phyloP scores from a whole-genome alignment of 1,139 yeast genomes.

The Blastobotrys petasosporus region DNA sequence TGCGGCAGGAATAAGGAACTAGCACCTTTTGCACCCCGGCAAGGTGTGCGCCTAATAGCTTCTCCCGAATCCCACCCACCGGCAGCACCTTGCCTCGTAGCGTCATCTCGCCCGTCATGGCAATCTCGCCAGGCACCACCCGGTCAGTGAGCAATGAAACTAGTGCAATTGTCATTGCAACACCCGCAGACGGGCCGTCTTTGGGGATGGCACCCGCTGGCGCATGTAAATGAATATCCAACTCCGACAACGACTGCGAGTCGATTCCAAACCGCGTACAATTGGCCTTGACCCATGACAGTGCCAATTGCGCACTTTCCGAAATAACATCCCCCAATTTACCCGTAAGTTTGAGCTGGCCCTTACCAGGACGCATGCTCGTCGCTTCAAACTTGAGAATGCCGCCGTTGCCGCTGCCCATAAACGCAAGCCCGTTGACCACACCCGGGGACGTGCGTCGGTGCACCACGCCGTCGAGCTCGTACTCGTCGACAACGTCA shows the following conservation, averaged over 20 bases:
- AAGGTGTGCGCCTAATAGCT: conserved; percentile 76
- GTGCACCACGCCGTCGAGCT: conserved; percentile 24
- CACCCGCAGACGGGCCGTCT: conserved; percentile 94
- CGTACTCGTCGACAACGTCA: conserved; percentile 32
- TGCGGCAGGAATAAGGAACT: conserved; percentile 65
- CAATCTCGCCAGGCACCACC: conserved; percentile 63
- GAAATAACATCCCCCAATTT: conserved; percentile 75
- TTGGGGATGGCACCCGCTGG: conserved; percentile 86
- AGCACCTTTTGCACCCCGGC: conserved; percentile 58
- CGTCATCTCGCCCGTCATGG: conserved; percentile 94
- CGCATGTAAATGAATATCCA: conserved; percentile 76
- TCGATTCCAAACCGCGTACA: conserved; percentile 36
- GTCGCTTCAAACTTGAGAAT: conserved; percentile 76
- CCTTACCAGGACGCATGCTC: conserved; percentile 48
- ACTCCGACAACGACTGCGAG: conserved; percentile 39
- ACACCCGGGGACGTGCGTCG: conserved; percentile 53
- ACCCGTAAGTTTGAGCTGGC: conserved; percentile 67
- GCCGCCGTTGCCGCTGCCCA: conserved; percentile 84
- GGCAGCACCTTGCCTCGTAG: conserved; percentile 80
- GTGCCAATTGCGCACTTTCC: conserved; percentile 78
- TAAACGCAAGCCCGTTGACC: conserved; percentile 87
- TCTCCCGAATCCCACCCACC: conserved; percentile 86
- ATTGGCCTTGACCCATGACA: conserved; percentile 65
- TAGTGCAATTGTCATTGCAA: conserved; percentile 79
- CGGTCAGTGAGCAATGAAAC: conserved; percentile 63